phyloP scores from a whole-genome alignment of 208 protist species.

The Trypanosomatidae sp. region DNA sequence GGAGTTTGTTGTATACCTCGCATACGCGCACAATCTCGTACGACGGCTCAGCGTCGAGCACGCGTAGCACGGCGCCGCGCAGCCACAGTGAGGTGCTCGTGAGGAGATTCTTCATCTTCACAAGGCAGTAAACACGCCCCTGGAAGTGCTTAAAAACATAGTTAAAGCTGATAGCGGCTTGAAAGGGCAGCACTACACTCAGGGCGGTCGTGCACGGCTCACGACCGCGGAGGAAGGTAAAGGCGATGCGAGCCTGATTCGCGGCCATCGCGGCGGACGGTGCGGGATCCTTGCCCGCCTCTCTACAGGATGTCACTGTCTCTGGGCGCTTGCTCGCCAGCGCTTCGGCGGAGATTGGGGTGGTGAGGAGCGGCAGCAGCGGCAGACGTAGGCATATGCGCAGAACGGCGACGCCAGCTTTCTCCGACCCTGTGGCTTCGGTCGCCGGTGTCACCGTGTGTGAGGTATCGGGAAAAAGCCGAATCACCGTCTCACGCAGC shows the following conservation, averaged over 20 bases:
- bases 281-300: neutral
- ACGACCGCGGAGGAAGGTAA: conserved; percentile 50
- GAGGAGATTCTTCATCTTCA: conserved; percentile 62
- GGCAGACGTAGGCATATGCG: conserved; percentile 40
- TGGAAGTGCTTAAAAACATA: conserved; percentile 78
- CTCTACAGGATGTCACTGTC: conserved; percentile 1
- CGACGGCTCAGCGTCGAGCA: conserved; percentile 46
- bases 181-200: conserved; percentile 29
- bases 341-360: conserved; percentile 13
- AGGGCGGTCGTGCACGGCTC: conserved; percentile 50
- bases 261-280: conserved; percentile 12
- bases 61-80: conserved; percentile 65
- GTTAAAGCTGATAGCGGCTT: conserved; percentile 26
- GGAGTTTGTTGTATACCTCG: conserved; percentile 47
- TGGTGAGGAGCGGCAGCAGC: conserved; percentile 60
- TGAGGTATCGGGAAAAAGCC: conserved; percentile 2
- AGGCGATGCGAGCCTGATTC: conserved; percentile 34
- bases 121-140: conserved; percentile 75
- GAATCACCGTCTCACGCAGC: conserved; percentile 28
- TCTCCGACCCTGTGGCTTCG: neutral
- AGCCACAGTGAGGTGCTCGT: conserved; percentile 72
- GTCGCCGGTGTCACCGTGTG: neutral
- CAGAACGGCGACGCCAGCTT: conserved; percentile 1
- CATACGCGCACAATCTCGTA: conserved; percentile 72
- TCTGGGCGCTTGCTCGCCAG: neutral